phyloP scores from a whole-genome alignment of 163 green algal genomes.

The Prototheca cutis region DNA sequence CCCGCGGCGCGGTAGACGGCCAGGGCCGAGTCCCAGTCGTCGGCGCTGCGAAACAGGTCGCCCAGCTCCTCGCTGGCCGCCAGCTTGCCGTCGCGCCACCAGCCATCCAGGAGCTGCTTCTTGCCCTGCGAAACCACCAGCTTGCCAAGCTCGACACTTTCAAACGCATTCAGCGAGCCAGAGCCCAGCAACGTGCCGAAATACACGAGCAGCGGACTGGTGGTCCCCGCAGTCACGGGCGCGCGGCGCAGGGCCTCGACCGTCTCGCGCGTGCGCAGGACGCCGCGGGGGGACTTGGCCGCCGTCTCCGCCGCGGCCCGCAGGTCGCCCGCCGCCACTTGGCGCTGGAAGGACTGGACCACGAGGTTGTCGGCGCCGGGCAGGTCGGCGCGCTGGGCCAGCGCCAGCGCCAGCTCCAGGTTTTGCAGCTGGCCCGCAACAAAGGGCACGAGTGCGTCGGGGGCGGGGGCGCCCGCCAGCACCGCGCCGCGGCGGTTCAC shows the following conservation, averaged over 20 bases:
- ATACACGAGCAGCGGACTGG: conserved; percentile 94
- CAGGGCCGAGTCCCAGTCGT: conserved; percentile 84
- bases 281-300: conserved; percentile 79
- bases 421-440: conserved; percentile 93
- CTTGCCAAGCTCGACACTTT: conserved; percentile 86
- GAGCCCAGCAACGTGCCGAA: conserved; percentile 92
- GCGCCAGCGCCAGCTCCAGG: conserved; percentile 84
- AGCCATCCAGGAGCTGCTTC: conserved; percentile 96
- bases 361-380: conserved; percentile 88
- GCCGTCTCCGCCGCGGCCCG: conserved; percentile 94
- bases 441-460: conserved; percentile 89
- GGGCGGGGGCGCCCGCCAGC: conserved; percentile 85
- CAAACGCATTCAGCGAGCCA: conserved; percentile 83
- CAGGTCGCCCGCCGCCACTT: conserved; percentile 74
- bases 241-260: conserved; percentile 85
- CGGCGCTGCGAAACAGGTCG: conserved; percentile 68
- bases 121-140: conserved; percentile 94
- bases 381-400: conserved; percentile 87
- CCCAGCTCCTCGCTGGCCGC: conserved; percentile 84
- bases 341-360: conserved; percentile 86
- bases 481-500: conserved; percentile 94
- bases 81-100: conserved; percentile 93
- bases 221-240: conserved; percentile 73
- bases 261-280: conserved; percentile 81
- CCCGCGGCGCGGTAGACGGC: conserved; percentile 77